Percentiles rank a stretch among this genome's conserved stretches.
These are phyloP conservation scores for Dichotomopilus funicola DNA, from an alignment of 2,329 filamentous ascomycete genomes.

Conservation along the genomic window DNA sequence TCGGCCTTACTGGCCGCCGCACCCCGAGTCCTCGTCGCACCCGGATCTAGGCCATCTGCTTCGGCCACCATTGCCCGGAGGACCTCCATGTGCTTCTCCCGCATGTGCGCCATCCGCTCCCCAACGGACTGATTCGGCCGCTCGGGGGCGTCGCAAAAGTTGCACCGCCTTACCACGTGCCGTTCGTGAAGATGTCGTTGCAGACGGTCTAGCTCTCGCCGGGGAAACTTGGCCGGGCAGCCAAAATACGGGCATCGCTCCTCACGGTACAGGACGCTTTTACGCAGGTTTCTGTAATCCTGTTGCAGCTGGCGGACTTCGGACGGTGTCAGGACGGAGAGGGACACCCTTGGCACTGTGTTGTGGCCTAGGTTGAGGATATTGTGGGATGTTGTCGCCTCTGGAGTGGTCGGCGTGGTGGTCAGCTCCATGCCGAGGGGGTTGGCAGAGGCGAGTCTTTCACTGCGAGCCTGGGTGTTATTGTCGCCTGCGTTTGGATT, in stretches of 20 bases:
- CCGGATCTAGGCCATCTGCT: not conserved
- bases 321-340: constrained; percentile 35
- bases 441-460: constrained; percentile 19
- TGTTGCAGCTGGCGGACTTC: constrained; percentile 35
- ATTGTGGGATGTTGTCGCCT: constrained; percentile 31
- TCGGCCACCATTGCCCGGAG: not conserved
- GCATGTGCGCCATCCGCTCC: constrained; percentile 27
- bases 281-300: constrained; percentile 31
- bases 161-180: constrained; percentile 32
- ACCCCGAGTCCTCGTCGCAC: not conserved
- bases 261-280: constrained; percentile 30
- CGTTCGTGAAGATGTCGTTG: constrained; percentile 31
- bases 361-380: constrained; percentile 27
- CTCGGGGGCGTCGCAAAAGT: constrained; percentile 31
- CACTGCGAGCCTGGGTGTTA: too few species aligned
- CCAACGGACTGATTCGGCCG: constrained; percentile 27
- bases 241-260: constrained; percentile 34
- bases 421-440: constrained; percentile 24
- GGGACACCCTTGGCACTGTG: constrained; percentile 32
- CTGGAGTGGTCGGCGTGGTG: constrained; percentile 28
- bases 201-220: constrained; percentile 27
- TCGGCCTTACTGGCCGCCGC: not conserved
- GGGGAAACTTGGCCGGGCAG: constrained; percentile 32
- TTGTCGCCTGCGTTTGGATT: not conserved
- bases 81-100: constrained; percentile 25